Conservation (phyloP, 441 rosid species). For the Brassica hybrid region DNA sequence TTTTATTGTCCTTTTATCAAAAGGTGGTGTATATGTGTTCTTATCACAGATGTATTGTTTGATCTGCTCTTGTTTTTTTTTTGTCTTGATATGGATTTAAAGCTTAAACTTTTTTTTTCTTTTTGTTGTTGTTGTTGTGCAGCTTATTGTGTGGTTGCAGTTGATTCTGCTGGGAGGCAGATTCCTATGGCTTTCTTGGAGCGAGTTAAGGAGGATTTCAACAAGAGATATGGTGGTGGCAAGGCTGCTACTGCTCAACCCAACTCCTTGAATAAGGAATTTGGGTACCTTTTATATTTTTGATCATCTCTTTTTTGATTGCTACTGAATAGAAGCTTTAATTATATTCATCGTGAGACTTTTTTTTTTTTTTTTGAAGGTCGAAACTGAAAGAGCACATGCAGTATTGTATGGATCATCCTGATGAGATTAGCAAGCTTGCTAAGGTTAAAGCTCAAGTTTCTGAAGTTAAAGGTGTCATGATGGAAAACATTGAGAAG, state of each 20-base stretch:
- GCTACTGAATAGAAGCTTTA: not conserved
- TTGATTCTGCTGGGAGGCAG: conserved; percentile 85
- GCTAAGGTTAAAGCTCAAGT: conserved; percentile 69
- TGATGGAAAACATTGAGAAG: conserved; percentile 80
- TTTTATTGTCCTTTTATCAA: too few relatives aligned
- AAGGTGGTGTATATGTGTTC: not conserved
- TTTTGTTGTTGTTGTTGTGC: conserved; percentile 37
- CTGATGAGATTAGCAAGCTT: conserved; percentile 69
- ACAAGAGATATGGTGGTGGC: conserved; percentile 83
- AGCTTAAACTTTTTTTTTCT: not conserved
- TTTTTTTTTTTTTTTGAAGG: conserved; percentile 30
- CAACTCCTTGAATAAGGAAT: conserved; percentile 79
- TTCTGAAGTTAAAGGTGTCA: conserved; percentile 69
- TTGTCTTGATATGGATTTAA: not conserved
- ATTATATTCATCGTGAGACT: not conserved
- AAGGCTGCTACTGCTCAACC: conserved; percentile 82
- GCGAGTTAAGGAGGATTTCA: conserved; percentile 85
- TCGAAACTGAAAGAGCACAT: conserved; percentile 66
- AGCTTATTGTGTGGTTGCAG: conserved; percentile 97
- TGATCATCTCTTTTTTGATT: conserved; percentile 10
- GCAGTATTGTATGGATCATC: conserved; percentile 63
- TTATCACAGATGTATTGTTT: not conserved
- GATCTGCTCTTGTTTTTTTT: not conserved
- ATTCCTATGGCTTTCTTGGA: conserved; percentile 91
- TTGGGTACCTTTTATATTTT: conserved; percentile 56